Conservation (phyloP, 1,284 basidiomycete species). For the Exsudoporus floridanus region DNA sequence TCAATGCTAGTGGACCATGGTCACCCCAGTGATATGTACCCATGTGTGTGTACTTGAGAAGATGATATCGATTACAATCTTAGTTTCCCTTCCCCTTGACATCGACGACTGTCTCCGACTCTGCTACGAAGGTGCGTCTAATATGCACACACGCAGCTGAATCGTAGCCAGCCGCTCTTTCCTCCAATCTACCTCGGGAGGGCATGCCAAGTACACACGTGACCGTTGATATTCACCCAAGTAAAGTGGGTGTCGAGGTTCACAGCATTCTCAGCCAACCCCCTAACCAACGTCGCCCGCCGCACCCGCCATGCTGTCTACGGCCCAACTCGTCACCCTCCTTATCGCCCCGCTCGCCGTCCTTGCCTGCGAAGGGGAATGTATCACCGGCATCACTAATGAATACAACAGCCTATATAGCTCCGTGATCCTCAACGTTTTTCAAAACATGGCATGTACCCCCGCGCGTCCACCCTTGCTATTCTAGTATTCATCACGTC, state of each 20-base stretch:
- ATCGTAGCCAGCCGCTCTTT: not conserved
- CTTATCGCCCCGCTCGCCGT: constrained; percentile 37
- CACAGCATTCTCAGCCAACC: not conserved
- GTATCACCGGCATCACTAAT: constrained; percentile 57
- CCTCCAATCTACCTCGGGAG: not conserved
- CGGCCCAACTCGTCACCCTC: constrained; percentile 22
- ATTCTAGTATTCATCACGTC: not conserved
- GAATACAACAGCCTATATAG: constrained; percentile 53
- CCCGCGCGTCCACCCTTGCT: not conserved
- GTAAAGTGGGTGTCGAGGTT: not conserved
- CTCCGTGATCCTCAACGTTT: constrained; percentile 5
- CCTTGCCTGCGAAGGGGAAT: constrained; percentile 66
- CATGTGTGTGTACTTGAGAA: not conserved
- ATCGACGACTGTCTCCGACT: not conserved
- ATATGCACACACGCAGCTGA: not conserved
- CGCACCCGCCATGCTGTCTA: constrained; percentile 20
- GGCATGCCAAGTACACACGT: constrained; percentile 23
- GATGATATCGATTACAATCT: not conserved
- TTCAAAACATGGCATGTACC: constrained; percentile 26
- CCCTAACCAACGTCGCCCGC: constrained; percentile 5
- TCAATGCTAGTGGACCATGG: not conserved
- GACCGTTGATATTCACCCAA: constrained; percentile 11
- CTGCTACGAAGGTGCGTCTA: not conserved
- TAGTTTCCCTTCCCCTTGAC: not conserved
- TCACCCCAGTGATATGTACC: not conserved